Base-by-base conservation (phyloP, 768 basidiomycete genomes). In the Galerina sulciceps region DNA sequence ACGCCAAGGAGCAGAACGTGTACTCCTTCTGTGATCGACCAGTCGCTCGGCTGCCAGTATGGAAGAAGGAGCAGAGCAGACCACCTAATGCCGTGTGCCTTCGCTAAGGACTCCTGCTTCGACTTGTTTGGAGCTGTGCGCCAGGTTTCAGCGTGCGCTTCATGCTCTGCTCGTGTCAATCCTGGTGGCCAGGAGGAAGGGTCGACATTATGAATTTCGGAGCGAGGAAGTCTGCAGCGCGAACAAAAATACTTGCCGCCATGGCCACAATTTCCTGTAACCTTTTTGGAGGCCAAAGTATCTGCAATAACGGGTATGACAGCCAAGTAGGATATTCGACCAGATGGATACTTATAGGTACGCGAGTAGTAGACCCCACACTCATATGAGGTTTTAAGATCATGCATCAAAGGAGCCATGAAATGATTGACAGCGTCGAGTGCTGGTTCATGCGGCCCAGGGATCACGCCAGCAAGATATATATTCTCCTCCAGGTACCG, bases 21-120 rank as follows among this genome's bases (percentile, higher is more conserved):
- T 73, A 79, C 76, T 0, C 73, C 55, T 50, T 80, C 78, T 10
- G 62, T 0, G 71, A 72, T 56, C 77, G 72, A 75, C 77, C 79
- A 58, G 79, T 80, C 3, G 17, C 8, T 40, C 13, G 38, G 38
- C 6, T 40, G 38, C 38, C 38, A 40, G 17, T 40, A 40, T 2
- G 38, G 38, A 3, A 40, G 38, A 3, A 40, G 38, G 4, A 40
- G 8, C 17, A 40, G 38, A 8, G 38, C 38, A 40, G 38, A 40
- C 38, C 38, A 40, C 13, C 38, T 11, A 8, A 40, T 40, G 8
- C 38, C 38, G 8, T 3, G 8, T 8, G 13, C 17, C 8, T 40
- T 40, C 3, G 38, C 38, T 3, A 40, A 8, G 4, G 13, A 13
- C 38, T 40, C 3, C 8, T 40, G 38, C 37, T 40, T 40, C 8